Percentiles rank a stretch among this genome's conserved stretches.
phyloP scores from a whole-genome alignment of 1,284 basidiomycete genomes.

The Malassezia slooffiae region DNA sequence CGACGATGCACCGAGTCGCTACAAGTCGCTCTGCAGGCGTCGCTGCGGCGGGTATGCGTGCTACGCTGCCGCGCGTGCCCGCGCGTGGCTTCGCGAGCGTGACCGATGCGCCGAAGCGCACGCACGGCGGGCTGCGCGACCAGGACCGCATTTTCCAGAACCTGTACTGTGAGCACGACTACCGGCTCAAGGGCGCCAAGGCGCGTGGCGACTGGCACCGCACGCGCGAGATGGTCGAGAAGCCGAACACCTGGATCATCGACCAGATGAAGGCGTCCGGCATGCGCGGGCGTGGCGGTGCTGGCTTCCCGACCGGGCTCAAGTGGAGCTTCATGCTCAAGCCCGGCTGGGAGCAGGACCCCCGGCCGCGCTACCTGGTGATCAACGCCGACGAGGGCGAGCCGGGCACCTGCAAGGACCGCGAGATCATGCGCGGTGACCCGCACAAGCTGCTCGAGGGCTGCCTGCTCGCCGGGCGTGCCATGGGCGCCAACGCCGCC shows the following conservation, averaged over 20 bases:
- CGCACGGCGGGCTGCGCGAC: slow-evolving; percentile 41
- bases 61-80: neutral
- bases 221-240: slow-evolving; percentile 87
- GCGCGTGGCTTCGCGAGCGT: slow-evolving; percentile 40
- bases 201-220: slow-evolving; percentile 92
- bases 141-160: slow-evolving; percentile 47
- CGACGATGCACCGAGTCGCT: slow-evolving; percentile 13
- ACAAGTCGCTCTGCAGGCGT: slow-evolving; percentile 11
- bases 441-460: slow-evolving; percentile 97
- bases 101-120: slow-evolving; percentile 36
- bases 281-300: slow-evolving; percentile 86
- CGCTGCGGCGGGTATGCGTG: slow-evolving; percentile 1
- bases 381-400: slow-evolving; percentile 98
- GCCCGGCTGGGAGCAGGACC: slow-evolving; percentile 92
- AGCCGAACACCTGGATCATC: slow-evolving; percentile 96
- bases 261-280: slow-evolving; percentile 91
- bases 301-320: slow-evolving; percentile 89
- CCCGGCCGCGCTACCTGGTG: slow-evolving; percentile 83
- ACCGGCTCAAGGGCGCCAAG: slow-evolving; percentile 50
- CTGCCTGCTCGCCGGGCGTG: slow-evolving; percentile 91
- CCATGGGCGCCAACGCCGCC: slow-evolving; percentile 92
- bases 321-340: slow-evolving; percentile 99
- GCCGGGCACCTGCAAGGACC: slow-evolving; percentile 97
- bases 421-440: slow-evolving; percentile 93
- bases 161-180: slow-evolving; percentile 45